These are phyloP conservation scores for Oehlia diaphana DNA, from an alignment of 192 early-diverging fungal genomes.

Conservation along the genomic window DNA sequence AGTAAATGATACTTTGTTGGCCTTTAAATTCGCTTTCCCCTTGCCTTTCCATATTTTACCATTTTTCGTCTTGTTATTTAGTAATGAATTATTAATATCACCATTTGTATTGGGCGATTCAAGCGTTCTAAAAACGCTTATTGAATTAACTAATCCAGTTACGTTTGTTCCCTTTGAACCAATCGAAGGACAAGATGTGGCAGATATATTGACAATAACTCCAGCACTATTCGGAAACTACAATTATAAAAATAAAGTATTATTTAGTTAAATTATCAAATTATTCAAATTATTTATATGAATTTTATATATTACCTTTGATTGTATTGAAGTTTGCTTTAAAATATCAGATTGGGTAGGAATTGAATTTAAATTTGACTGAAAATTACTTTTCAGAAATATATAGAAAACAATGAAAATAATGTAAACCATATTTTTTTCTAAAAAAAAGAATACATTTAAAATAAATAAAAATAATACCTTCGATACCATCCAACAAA, in stretches of 20 bases:
- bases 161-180: neutral
- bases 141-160: neutral
- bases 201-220: constrained; percentile 16
- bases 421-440: neutral
- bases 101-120: neutral
- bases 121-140: constrained; percentile 9
- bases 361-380: constrained; percentile 8
- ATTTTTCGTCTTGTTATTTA: neutral
- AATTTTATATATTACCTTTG: neutral
- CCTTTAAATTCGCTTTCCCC: neutral
- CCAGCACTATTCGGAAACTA: constrained; percentile 25
- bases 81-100: neutral
- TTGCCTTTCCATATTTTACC: constrained; percentile 23
- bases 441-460: neutral
- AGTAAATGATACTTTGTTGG: neutral
- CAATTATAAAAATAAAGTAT: neutral
- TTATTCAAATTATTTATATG: neutral
- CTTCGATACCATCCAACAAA: constrained; percentile 34
- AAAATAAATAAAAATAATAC: neutral
- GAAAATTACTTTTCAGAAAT: constrained; percentile 9
- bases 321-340: constrained; percentile 13
- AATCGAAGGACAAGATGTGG: neutral
- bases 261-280: neutral
- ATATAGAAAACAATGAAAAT: neutral
- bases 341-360: constrained; percentile 17